phyloP scores from a whole-genome alignment of 2,329 filamentous ascomycete species.

The Penicillium sp. region DNA sequence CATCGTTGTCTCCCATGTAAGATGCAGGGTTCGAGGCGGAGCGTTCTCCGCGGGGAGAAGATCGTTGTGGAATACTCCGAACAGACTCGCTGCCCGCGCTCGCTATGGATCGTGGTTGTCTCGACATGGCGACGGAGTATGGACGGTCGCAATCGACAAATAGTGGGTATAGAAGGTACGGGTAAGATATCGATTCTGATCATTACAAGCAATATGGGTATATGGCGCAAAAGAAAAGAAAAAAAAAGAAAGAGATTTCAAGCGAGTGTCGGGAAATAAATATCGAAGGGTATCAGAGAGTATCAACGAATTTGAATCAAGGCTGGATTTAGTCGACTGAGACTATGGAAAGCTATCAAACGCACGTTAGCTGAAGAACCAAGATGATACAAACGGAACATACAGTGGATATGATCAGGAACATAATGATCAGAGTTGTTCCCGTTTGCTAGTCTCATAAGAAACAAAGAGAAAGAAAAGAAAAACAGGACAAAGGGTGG shows the following conservation, averaged over 20 bases:
- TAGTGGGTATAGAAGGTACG: not conserved
- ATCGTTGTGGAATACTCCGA: constrained; percentile 8
- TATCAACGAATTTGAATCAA: constrained; percentile 17
- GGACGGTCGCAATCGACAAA: not conserved
- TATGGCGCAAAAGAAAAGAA: constrained; percentile 8
- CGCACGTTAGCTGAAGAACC: constrained; percentile 14
- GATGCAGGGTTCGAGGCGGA: constrained; percentile 18
- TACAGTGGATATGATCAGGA: constrained; percentile 16
- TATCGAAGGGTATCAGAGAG: constrained; percentile 4
- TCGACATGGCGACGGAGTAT: constrained; percentile 15
- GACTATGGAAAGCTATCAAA: constrained; percentile 19
- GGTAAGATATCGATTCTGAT: constrained; percentile 4
- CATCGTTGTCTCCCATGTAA: constrained; percentile 18
- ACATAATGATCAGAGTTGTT: constrained; percentile 18
- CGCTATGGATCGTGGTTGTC: constrained; percentile 15
- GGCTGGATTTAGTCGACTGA: constrained; percentile 17
- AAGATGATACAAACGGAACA: constrained; percentile 10
- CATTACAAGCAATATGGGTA: constrained; percentile 23
- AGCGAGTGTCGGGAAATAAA: constrained; percentile 20
- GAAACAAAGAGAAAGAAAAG: constrained; percentile 1
- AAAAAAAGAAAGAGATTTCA: not conserved
- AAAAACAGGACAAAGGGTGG: not conserved
- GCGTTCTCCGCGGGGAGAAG: constrained; percentile 15
- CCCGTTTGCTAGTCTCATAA: constrained; percentile 21
- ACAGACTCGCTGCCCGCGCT: constrained; percentile 22